Conservation (phyloP, 1,139 yeast genomes). For the Nematodospora anomalae region DNA sequence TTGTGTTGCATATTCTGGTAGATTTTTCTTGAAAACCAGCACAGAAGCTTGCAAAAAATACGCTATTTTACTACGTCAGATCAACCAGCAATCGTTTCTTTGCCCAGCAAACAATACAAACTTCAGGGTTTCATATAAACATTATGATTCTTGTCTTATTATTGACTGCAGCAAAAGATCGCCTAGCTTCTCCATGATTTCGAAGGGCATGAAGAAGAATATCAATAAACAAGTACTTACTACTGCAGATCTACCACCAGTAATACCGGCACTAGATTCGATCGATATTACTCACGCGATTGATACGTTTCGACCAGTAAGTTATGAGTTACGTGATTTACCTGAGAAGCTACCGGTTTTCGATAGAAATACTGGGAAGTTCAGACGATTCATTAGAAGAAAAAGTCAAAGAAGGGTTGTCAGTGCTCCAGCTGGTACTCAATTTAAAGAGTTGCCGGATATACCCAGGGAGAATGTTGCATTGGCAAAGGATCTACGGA, state of each 20-base stretch:
- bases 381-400: conserved; percentile 20
- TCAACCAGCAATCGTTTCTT: neutral
- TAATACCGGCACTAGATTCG: conserved; percentile 13
- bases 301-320: conserved; percentile 29
- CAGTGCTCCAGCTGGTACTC: conserved; percentile 12
- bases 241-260: conserved; percentile 13
- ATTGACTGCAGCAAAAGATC: too few relatives aligned
- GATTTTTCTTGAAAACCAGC: too few relatives aligned
- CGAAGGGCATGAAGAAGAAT: neutral
- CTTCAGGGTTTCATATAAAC: neutral
- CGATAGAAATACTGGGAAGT: conserved; percentile 23
- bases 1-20: too few relatives aligned
- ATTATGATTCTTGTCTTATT: neutral
- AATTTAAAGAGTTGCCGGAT: conserved; percentile 8
- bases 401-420: conserved; percentile 10
- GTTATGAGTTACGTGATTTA: conserved; percentile 27
- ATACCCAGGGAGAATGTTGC: conserved; percentile 1
- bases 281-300: conserved; percentile 32
- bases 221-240: conserved; percentile 8
- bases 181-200: too few relatives aligned
- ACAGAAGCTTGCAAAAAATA: too few relatives aligned
- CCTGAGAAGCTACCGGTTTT: conserved; percentile 33
- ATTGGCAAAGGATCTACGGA: neutral
- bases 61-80: neutral
- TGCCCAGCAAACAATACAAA: neutral